These are phyloP conservation scores for Diaporthe citri DNA, from an alignment of 2,329 filamentous ascomycete genomes.

Conservation along the genomic window DNA sequence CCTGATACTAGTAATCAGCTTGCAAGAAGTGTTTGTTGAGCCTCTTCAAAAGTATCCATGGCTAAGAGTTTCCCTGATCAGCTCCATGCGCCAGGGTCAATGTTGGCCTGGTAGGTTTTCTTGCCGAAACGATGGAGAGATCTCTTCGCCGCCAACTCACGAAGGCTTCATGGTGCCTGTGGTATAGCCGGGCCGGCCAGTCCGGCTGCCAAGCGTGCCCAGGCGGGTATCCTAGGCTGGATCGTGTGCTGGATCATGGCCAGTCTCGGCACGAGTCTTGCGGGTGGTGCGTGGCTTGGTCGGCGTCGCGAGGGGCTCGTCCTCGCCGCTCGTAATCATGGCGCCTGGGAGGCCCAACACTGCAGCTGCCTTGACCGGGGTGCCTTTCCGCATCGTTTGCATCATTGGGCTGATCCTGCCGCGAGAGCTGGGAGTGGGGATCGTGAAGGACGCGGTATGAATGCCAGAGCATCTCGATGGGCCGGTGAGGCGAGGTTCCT, in stretches of 20 bases:
- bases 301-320: conserved; percentile 10
- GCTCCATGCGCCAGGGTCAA: not conserved
- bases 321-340: not conserved
- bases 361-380: conserved; percentile 35
- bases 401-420: conserved; percentile 16
- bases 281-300: conserved; percentile 7
- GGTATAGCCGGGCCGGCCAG: not conserved
- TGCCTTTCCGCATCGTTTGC: conserved; percentile 33
- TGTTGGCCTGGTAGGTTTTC: not conserved
- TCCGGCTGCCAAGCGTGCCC: not conserved
- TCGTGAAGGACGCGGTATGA: conserved; percentile 27
- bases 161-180: not conserved
- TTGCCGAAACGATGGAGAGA: conserved; percentile 27
- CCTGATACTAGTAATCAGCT: not conserved
- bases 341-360: conserved; percentile 31
- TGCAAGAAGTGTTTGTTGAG: not conserved
- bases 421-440: conserved; percentile 22
- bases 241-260: not conserved
- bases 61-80: not conserved
- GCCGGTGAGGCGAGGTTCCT: conserved; percentile 1
- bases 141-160: conserved; percentile 12
- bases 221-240: not conserved
- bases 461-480: not conserved
- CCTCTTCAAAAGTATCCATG: not conserved
- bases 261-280: not conserved